A percentile compares a stretch with the other conserved stretches of the same genome.
Conservation (phyloP, 2,329 filamentous ascomycete species). For the Aspergillus proliferans region DNA sequence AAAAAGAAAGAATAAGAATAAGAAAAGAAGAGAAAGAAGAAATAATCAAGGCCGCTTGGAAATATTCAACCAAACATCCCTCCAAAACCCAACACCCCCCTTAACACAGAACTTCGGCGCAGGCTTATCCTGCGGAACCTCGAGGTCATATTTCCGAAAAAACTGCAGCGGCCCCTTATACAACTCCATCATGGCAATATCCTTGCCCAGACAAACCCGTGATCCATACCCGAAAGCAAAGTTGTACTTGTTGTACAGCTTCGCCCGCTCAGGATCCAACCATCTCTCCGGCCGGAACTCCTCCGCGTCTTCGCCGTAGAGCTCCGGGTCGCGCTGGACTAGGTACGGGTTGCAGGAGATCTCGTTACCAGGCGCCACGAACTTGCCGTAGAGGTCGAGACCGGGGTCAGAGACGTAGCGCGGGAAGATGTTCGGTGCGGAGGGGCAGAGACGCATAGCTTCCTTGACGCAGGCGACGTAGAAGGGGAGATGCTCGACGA, state of each 20-base stretch:
- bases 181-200: slow-evolving; percentile 50
- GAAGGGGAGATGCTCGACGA: slow-evolving; percentile 39
- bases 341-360: slow-evolving; percentile 45
- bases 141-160: slow-evolving; percentile 23
- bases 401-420: slow-evolving; percentile 36
- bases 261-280: slow-evolving; percentile 33
- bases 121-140: slow-evolving; percentile 19
- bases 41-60: slow-evolving; percentile 13
- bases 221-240: slow-evolving; percentile 49
- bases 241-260: slow-evolving; percentile 43
- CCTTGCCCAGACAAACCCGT: slow-evolving; percentile 43
- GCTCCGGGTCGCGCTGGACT: slow-evolving; percentile 38
- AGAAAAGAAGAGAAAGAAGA: neutral
- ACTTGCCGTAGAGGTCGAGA: slow-evolving; percentile 34
- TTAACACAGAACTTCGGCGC: slow-evolving; percentile 24
- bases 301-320: slow-evolving; percentile 39
- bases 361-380: slow-evolving; percentile 39
- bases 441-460: slow-evolving; percentile 45
- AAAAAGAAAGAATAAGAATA: neutral
- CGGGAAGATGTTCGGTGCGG: slow-evolving; percentile 48
- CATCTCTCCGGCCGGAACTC: slow-evolving; percentile 39
- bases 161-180: slow-evolving; percentile 40
- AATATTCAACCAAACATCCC: slow-evolving; percentile 27
- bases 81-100: slow-evolving; percentile 30
- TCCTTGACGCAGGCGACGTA: slow-evolving; percentile 49